Conservation (phyloP, 1,284 basidiomycete genomes). For the Pseudozyma thailandica region DNA sequence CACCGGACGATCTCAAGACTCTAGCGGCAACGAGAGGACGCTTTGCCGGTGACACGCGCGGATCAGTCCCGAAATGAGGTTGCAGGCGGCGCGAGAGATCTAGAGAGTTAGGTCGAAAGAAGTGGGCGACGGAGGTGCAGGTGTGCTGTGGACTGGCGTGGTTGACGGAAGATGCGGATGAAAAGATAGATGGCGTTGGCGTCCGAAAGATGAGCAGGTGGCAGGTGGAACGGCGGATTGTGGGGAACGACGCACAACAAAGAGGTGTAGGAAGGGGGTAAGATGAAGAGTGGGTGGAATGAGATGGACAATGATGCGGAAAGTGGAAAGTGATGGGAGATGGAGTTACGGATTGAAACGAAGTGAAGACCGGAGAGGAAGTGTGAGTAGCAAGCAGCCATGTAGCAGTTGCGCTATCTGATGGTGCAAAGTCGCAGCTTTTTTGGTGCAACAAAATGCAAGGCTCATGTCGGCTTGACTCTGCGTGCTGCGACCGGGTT, state of each 20-base stretch:
- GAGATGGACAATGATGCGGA: conserved; percentile 2
- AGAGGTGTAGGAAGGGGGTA: conserved; percentile 1
- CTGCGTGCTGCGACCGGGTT: conserved; percentile 3
- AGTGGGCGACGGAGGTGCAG: not conserved
- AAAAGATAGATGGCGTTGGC: too few species aligned
- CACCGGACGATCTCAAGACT: too few species aligned
- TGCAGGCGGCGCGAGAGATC: too few species aligned
- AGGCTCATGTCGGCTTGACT: conserved; percentile 1
- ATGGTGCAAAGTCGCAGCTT: not conserved
- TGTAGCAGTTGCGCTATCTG: not conserved
- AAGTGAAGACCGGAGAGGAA: not conserved
- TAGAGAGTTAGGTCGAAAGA: not conserved
- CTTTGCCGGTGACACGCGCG: too few species aligned
- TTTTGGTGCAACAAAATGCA: conserved; percentile 1
- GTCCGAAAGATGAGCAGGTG: conserved; percentile 6
- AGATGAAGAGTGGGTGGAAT: not conserved
- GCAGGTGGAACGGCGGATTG: not conserved
- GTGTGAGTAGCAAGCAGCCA: not conserved
- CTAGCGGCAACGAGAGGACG: too few species aligned
- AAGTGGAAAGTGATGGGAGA: not conserved
- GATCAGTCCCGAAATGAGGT: too few species aligned
- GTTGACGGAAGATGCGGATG: not conserved
- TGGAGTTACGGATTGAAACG: not conserved
- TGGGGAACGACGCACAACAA: not conserved
- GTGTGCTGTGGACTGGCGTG: not conserved